A percentile compares a stretch with the other conserved stretches of the same genome.
These are phyloP conservation scores for Cladorrhinum sp. DNA, from an alignment of 2,329 filamentous ascomycete genomes.

Conservation along the genomic window DNA sequence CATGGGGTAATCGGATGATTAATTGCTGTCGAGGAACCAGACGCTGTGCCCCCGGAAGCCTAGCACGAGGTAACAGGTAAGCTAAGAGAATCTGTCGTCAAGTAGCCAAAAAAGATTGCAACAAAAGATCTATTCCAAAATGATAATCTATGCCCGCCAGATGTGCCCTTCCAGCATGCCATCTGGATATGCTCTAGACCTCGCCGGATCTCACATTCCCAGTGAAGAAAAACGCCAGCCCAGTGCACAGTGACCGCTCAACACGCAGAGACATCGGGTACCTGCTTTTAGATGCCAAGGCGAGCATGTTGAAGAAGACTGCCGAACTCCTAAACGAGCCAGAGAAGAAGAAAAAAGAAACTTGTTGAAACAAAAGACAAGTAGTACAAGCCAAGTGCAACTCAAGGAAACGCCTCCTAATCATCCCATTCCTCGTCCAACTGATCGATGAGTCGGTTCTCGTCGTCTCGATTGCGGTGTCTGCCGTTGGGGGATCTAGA, in stretches of 20 bases:
- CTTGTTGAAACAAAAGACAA: neutral
- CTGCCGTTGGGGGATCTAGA: constrained; percentile 51
- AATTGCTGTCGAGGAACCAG: no score
- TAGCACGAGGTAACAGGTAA: no score
- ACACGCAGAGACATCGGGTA: neutral
- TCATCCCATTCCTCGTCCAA: constrained; percentile 98
- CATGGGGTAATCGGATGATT: no score
- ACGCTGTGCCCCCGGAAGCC: no score
- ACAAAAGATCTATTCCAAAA: neutral
- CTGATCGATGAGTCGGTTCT: constrained; percentile 93
- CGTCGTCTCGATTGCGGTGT: constrained; percentile 65
- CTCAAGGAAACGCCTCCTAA: constrained; percentile 8
- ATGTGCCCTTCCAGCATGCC: neutral
- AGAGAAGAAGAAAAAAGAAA: neutral
- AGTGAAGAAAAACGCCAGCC: constrained; percentile 2
- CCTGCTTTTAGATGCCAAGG: neutral
- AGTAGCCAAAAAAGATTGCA: no score
- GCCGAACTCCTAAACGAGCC: neutral
- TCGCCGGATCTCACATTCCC: neutral
- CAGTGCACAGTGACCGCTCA: neutral
- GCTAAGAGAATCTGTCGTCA: no score
- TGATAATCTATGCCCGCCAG: neutral
- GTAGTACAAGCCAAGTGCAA: neutral
- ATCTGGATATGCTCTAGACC: neutral
- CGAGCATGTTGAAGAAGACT: neutral